Base-by-base conservation (phyloP, 2,329 filamentous ascomycete genomes). In the Paraconiothyrium sp. region DNA sequence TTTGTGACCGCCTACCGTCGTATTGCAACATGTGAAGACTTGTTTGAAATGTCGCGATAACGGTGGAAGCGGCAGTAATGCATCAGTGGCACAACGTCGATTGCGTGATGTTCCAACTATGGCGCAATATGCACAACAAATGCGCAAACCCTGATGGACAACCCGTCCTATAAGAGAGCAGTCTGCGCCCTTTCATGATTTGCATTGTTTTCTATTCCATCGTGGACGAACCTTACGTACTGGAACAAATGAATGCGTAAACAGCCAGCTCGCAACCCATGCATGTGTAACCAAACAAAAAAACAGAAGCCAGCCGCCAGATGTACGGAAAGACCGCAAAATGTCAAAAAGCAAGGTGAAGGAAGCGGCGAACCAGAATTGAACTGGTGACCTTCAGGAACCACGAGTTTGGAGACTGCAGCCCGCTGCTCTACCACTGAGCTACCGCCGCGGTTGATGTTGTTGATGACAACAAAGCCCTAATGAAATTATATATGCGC, bases 371-470 rank as follows among this genome's bases (percentile, higher is more conserved):
- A 61, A 57, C 59, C 59, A 57, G 59, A 61, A 57, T 61, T 54
- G 58, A 61, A 61, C 59, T 48, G 59, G 59, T 57, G 48, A 57
- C 59, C 54, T 61, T 51, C 54, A 52, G 54, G 54, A 56, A 55
- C 39, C 54, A 37, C 41, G 20, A 44, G 43, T 48, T 35, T 47
- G 54, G 51, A 16, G 20, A 57, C 59, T 61, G 54, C 54, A 61
- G 54, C 49, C 54, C 49, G 54, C 43, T 56, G 54, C 59, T 61
- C 59, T 61, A 57, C 54, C 59, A 52, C 54, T 61, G 59, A 61
- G 59, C 54, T 61, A 61, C 54, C 54, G 41, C 54, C 54, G 54
- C 54, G 30, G 52, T 11, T 14, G n/a, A 6, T 44, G 14, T 46
- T 44, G 11, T 55, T 46, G 37, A 55, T 55, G 27, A 7, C 16